Evolutionary conservation across 2,329 filamentous ascomycete species (phyloP).

Genomic region (Juglanconis sp.): DNA sequence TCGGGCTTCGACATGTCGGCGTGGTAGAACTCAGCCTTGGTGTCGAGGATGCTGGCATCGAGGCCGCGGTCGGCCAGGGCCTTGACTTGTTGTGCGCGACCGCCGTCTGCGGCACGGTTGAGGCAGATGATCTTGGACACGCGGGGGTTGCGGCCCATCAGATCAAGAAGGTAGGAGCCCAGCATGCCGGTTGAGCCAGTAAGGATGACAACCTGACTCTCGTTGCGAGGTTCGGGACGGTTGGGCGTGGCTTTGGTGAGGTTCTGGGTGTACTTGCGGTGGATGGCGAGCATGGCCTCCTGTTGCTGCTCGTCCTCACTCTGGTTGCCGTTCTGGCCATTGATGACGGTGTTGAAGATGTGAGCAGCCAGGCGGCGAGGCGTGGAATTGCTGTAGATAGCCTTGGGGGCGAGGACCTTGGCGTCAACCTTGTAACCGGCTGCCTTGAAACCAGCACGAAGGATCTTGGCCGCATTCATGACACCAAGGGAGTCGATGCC

Average conservation of each 20-base stretch:
- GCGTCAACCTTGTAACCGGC: slow-evolving; percentile 18
- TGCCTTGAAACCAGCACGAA: slow-evolving; percentile 20
- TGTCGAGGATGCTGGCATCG: slow-evolving; percentile 23
- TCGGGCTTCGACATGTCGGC: slow-evolving; percentile 43
- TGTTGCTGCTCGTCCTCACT: slow-evolving; percentile 17
- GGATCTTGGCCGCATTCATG: slow-evolving; percentile 22
- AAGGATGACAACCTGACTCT: slow-evolving; percentile 30
- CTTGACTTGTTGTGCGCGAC: slow-evolving; percentile 33
- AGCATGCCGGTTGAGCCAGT: slow-evolving; percentile 39
- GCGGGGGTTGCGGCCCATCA: slow-evolving; percentile 28
- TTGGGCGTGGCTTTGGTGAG: slow-evolving; percentile 21
- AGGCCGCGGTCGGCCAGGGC: slow-evolving; percentile 36
- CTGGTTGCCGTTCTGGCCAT: slow-evolving; percentile 7
- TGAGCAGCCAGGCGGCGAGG: slow-evolving; percentile 24
- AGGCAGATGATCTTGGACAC: slow-evolving; percentile 42
- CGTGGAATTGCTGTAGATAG: slow-evolving; percentile 30
- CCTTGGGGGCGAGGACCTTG: slow-evolving; percentile 21
- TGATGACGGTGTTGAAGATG: slow-evolving; percentile 14
- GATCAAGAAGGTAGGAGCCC: slow-evolving; percentile 37
- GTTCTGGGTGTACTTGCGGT: slow-evolving; percentile 29
- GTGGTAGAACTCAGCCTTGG: slow-evolving; percentile 42
- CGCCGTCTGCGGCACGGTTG: slow-evolving; percentile 40
- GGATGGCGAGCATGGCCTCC: slow-evolving; percentile 18
- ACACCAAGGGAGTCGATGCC: slow-evolving; percentile 40
- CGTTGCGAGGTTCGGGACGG: slow-evolving; percentile 24